Evolutionary conservation across 495 filamentous ascomycete genomes (phyloP).

Genomic region (Cairneyella variabilis): DNA sequence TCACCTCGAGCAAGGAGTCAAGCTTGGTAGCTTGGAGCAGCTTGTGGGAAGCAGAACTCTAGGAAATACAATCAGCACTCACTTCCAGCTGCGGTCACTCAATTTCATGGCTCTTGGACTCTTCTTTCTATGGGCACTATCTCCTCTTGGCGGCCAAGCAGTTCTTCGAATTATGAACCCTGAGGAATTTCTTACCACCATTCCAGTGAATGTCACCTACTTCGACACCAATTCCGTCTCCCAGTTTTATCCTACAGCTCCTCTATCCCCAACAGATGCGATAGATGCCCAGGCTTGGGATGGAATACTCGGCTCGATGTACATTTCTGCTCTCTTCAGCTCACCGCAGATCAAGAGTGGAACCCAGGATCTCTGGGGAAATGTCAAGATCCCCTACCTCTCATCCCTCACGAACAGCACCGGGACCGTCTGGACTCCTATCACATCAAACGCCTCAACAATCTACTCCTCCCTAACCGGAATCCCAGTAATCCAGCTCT

Average conservation of each 20-base stretch:
- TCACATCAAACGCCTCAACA: not conserved
- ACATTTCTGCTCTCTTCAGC: too few relatives aligned
- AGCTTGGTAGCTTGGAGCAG: conserved; percentile 3
- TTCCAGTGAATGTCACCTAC: too few relatives aligned
- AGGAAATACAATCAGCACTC: not conserved
- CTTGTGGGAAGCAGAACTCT: conserved; percentile 9
- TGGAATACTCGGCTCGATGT: too few relatives aligned
- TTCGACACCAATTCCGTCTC: too few relatives aligned
- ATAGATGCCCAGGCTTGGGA: too few relatives aligned
- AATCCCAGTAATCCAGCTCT: not conserved
- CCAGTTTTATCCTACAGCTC: too few relatives aligned
- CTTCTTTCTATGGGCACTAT: conserved; percentile 8
- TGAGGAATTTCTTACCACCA: too few relatives aligned
- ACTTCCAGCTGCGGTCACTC: not conserved
- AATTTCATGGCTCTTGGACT: not conserved
- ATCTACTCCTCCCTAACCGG: conserved; percentile 3
- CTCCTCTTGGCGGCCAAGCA: conserved; percentile 13
- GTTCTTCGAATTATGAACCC: too few relatives aligned
- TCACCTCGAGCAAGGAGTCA: conserved; percentile 1
- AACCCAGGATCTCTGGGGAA: conserved; percentile 3
- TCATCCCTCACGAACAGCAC: not conserved
- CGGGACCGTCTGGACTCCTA: not conserved
- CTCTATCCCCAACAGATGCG: too few relatives aligned
- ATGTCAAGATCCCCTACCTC: conserved; percentile 10
- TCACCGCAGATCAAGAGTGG: not conserved